Evolutionary conservation across 345 rosid species (phyloP), one percentile per base, ranked within the genome.

Genomic region (Dimocarpus longan): DNA sequence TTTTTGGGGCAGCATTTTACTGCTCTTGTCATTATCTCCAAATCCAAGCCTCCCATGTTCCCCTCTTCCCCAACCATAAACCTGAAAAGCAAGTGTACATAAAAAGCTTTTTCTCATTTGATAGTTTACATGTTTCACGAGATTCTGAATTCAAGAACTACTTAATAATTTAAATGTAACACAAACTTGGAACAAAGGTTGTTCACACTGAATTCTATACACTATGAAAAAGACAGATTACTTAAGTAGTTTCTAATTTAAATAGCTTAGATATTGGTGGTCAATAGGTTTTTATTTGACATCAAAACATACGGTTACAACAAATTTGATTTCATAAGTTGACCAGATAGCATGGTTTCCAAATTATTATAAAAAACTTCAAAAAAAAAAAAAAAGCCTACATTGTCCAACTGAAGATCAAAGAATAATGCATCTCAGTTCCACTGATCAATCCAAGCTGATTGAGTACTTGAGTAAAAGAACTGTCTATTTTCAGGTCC

Each of bases 11-110:
- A 96, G 81, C 98, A 96, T 94, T 85, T 96, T 96, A 86, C 98
- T 94, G 88, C 97, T 96, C 81, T 96, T 96, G 86, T 96, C 99
- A 82, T 87, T 96, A 78, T 96, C 99, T 62, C 99, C 99, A 79
- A 96, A 91, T 52, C 99, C 99, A n/a, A 96, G 93, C 84, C 99
- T 89, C 44, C 99, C 99, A 39, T 96, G 99, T 79, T 94, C 99
- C 60, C 99, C 99, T 89, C 99, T 91, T 80, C 99, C 99, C 99
- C 99, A 96, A 44, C 94, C 95, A 84, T 88, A 94, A 50, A 96
- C 98, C 99, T 96, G 86, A 77, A 77, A 54, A 28, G 60, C 15
- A 50, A 6, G 40, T 56, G 72, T 18, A 39, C 24, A 13, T 67
- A 21, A 21, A 66, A 81, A 11, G 56, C 22, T 48, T 32, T 26